These are phyloP conservation scores for Hygrocybe punicea DNA, from an alignment of 768 basidiomycete species.

Conservation along the genomic window DNA sequence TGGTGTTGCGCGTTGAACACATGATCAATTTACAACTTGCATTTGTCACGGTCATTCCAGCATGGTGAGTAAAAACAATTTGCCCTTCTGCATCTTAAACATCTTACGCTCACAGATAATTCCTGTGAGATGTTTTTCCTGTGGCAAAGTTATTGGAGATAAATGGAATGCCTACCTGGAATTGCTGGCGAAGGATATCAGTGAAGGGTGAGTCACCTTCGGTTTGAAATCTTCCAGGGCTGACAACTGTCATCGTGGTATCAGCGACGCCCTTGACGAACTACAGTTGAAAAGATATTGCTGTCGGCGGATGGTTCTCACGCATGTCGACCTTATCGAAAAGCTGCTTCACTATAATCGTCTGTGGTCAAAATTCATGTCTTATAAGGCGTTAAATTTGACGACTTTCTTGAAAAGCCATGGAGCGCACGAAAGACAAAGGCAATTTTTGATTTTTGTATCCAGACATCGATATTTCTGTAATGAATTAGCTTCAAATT, in stretches of 20 bases:
- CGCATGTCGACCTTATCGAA: conserved; percentile 96
- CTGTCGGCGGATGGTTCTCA: conserved; percentile 94
- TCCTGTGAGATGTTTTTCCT: conserved; percentile 93
- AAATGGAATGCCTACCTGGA: conserved; percentile 90
- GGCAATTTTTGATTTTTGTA: conserved; percentile 6
- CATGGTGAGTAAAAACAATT: background rate
- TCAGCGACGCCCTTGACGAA: conserved; percentile 84
- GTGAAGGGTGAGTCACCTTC: conserved; percentile 70
- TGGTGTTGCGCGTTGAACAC: background rate
- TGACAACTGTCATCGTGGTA: too few relatives aligned
- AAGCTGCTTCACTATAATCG: conserved; percentile 96
- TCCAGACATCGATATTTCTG: too few relatives aligned
- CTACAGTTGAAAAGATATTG: conserved; percentile 91
- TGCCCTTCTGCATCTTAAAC: background rate
- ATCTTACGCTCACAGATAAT: conserved; percentile 75
- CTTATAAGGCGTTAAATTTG: background rate
- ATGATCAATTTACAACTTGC: background rate
- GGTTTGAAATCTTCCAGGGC: too few relatives aligned
- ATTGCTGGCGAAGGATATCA: conserved; percentile 72
- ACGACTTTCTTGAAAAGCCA: conserved; percentile 31
- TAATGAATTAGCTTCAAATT: too few relatives aligned
- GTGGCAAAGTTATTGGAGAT: conserved; percentile 96
- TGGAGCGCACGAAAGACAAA: conserved; percentile 51
- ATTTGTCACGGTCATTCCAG: background rate
- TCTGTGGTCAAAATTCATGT: conserved; percentile 37